Evolutionary conservation across 352 stramenopile genomes (phyloP).

Genomic region (Globisporangium emineosum): DNA sequence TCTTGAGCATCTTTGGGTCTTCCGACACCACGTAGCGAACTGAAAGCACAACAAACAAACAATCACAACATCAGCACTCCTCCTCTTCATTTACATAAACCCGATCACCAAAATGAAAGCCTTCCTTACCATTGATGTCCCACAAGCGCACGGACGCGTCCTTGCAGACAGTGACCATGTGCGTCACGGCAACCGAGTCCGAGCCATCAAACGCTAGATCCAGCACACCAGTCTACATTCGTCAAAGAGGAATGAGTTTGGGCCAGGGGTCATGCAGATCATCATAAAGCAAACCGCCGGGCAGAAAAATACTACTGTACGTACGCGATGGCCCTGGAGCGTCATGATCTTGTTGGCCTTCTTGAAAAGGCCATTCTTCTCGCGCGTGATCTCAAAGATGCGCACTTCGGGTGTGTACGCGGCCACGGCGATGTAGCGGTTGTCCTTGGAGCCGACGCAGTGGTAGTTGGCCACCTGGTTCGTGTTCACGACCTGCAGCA

Average conservation of each 20-base stretch:
- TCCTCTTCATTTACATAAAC: background rate
- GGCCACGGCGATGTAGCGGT: slow-evolving; percentile 75
- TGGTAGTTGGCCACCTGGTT: slow-evolving; percentile 84
- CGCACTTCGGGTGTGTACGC: slow-evolving; percentile 82
- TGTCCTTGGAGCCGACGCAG: slow-evolving; percentile 77
- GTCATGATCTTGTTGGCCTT: slow-evolving; percentile 85
- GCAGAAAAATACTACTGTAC: slow-evolving; percentile 9
- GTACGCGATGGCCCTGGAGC: slow-evolving; percentile 70
- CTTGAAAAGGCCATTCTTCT: slow-evolving; percentile 75
- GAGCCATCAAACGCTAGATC: slow-evolving; percentile 78
- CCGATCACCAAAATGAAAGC: background rate
- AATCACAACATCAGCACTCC: too few species aligned
- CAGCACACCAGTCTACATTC: slow-evolving; percentile 65
- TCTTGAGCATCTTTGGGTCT: slow-evolving; percentile 66
- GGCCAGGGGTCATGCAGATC: background rate
- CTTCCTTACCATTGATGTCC: slow-evolving; percentile 71
- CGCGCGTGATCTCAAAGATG: slow-evolving; percentile 78
- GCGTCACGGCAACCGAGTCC: slow-evolving; percentile 63
- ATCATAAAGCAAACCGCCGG: background rate
- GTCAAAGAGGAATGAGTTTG: background rate
- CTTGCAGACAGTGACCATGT: slow-evolving; percentile 75
- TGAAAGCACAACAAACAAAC: slow-evolving; percentile 12
- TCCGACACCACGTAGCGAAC: slow-evolving; percentile 78
- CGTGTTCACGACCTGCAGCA: slow-evolving; percentile 73
- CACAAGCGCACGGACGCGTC: slow-evolving; percentile 72